Percentiles rank a stretch among this genome's conserved stretches.
Evolutionary conservation across 306 rosid species (phyloP).

Genomic region (Trichosanthes truncata): DNA sequence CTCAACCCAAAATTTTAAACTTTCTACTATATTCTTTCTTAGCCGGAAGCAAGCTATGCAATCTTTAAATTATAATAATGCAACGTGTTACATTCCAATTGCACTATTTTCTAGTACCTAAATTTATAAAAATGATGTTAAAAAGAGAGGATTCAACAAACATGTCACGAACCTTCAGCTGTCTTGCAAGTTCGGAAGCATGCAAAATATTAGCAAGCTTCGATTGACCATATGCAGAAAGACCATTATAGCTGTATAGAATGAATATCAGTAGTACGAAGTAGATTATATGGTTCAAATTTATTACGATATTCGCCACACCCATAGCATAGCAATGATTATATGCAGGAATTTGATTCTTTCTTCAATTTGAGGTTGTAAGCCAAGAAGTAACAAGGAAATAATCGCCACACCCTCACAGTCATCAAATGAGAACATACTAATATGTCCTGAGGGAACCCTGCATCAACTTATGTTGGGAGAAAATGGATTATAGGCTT

Average conservation of each 20-base stretch:
- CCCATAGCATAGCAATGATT: not conserved
- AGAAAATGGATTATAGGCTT: not conserved
- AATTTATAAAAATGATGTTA: not conserved
- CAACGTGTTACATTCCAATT: not conserved
- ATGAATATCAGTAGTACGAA: not conserved
- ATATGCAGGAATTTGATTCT: not conserved
- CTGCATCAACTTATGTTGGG: not conserved
- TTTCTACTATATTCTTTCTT: not conserved
- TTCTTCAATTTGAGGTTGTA: not conserved
- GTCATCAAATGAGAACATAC: not conserved
- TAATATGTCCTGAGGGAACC: not conserved
- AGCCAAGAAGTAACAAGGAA: not conserved
- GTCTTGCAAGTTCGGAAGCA: constrained; percentile 52
- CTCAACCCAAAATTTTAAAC: not conserved
- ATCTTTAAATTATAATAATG: not conserved
- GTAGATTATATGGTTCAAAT: not conserved
- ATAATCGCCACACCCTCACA: not conserved
- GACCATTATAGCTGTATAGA: constrained; percentile 40
- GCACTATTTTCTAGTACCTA: not conserved
- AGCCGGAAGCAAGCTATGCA: not conserved
- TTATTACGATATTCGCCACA: not conserved
- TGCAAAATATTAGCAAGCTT: constrained; percentile 78
- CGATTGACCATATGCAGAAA: constrained; percentile 72
- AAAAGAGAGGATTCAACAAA: not conserved
- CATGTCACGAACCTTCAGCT: constrained; percentile 37